These are phyloP conservation scores for Dispira simplex DNA, from an alignment of 192 early-diverging fungal species.

Conservation along the genomic window DNA sequence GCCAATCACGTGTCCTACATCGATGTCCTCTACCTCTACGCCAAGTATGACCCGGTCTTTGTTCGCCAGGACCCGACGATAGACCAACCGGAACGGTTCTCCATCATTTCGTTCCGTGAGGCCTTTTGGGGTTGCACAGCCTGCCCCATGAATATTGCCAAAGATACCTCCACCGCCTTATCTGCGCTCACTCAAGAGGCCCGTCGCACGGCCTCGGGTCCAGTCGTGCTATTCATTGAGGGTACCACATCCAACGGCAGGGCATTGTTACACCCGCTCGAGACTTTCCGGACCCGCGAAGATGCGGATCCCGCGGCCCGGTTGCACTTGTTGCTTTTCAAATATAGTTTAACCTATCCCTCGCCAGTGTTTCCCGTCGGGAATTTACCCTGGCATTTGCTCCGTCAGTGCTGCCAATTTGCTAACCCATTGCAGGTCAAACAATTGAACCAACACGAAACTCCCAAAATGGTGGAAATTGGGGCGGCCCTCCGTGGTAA, in stretches of 20 bases:
- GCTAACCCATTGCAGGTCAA: slow-evolving; percentile 2
- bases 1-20: slow-evolving; percentile 74
- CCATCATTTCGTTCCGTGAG: slow-evolving; percentile 10
- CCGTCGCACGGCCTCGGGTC: slow-evolving; percentile 13
- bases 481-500: not conserved
- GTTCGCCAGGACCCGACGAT: slow-evolving; percentile 26
- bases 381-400: not conserved
- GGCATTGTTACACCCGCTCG: slow-evolving; percentile 59
- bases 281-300: slow-evolving; percentile 46
- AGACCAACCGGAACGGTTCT: not conserved
- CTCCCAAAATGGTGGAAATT: not conserved
- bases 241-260: slow-evolving; percentile 75
- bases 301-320: slow-evolving; percentile 35
- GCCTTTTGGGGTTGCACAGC: slow-evolving; percentile 19
- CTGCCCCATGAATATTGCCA: slow-evolving; percentile 20
- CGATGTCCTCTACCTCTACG: slow-evolving; percentile 59
- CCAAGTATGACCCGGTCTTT: slow-evolving; percentile 37
- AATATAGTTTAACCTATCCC: slow-evolving; percentile 10
- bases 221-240: slow-evolving; percentile 24
- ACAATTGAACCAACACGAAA: not conserved
- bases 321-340: slow-evolving; percentile 46
- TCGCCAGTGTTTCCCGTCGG: slow-evolving; percentile 10
- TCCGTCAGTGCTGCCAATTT: not conserved
- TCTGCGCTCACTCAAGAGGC: slow-evolving; percentile 18
- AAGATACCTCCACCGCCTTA: not conserved